Percentiles rank a stretch among this genome's conserved stretches.
Conservation (phyloP, 257 asterid species). For the Ehretia macrophylla region DNA sequence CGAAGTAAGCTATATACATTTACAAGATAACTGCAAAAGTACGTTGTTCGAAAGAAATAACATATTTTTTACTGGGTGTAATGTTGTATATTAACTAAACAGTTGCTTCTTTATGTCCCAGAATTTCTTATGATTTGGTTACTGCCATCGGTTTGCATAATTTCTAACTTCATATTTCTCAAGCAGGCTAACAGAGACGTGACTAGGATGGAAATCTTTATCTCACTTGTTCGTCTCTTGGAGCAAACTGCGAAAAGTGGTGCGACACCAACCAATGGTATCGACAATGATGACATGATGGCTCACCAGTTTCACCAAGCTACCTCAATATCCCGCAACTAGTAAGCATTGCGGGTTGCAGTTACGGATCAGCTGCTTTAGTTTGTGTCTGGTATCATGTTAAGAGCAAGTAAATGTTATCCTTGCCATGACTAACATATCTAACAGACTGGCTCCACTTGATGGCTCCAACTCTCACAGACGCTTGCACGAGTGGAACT, state of each 20-base stretch:
- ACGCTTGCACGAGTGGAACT: no score
- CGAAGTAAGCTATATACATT: no score
- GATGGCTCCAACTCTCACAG: no score
- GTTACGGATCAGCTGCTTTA: conserved; percentile 15
- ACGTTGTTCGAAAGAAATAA: no score
- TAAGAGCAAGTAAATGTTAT: conserved; percentile 36
- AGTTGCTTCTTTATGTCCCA: neutral
- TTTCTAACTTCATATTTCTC: neutral
- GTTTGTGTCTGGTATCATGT: conserved; percentile 29
- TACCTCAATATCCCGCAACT: conserved; percentile 29
- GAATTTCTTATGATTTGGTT: no score
- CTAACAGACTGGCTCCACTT: conserved; percentile 10
- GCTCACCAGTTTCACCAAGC: conserved; percentile 38
- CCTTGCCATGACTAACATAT: conserved; percentile 52
- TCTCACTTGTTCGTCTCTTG: conserved; percentile 73
- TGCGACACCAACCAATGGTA: conserved; percentile 19
- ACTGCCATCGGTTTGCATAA: neutral
- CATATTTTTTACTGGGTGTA: neutral
- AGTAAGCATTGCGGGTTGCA: conserved; percentile 38
- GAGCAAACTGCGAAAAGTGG: conserved; percentile 55
- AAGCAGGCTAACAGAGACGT: conserved; percentile 85
- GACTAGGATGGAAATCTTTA: conserved; percentile 83
- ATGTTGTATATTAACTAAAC: no score
- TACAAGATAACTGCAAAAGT: no score
- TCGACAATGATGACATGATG: conserved; percentile 22